Conservation (phyloP, 192 early-diverging fungal species). For the Chytriomyces hyalinus region DNA sequence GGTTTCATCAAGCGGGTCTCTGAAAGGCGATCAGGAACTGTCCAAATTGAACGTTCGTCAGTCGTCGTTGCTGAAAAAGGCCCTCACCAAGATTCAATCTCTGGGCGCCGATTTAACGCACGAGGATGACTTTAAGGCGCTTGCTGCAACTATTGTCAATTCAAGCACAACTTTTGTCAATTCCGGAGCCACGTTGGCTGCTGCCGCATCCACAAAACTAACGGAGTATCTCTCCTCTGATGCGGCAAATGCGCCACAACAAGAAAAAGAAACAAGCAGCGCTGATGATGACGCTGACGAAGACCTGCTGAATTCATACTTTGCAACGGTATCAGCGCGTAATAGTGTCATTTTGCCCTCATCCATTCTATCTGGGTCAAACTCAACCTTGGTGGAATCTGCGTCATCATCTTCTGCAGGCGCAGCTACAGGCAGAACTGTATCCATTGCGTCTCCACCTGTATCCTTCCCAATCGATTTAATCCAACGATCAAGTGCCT, state of each 20-base stretch:
- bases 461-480: neutral
- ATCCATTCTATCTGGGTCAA: neutral
- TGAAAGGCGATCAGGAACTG: neutral
- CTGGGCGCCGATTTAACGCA: neutral
- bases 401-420: too few relatives aligned
- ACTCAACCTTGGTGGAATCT: too few relatives aligned
- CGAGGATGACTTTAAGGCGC: neutral
- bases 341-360: neutral
- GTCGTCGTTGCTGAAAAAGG: neutral
- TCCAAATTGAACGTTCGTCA: neutral
- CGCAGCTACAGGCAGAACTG: too few relatives aligned
- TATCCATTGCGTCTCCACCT: neutral
- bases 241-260: too few relatives aligned
- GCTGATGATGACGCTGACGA: neutral
- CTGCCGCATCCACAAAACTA: neutral
- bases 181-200: neutral
- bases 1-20: neutral
- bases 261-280: neutral
- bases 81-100: neutral
- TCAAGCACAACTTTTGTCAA: neutral
- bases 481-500: neutral
- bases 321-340: neutral
- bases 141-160: slow-evolving; percentile 1
- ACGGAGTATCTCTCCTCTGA: neutral
- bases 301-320: neutral